phyloP scores from a whole-genome alignment of 1,284 basidiomycete genomes.

The Moesziomyces parantarcticus region DNA sequence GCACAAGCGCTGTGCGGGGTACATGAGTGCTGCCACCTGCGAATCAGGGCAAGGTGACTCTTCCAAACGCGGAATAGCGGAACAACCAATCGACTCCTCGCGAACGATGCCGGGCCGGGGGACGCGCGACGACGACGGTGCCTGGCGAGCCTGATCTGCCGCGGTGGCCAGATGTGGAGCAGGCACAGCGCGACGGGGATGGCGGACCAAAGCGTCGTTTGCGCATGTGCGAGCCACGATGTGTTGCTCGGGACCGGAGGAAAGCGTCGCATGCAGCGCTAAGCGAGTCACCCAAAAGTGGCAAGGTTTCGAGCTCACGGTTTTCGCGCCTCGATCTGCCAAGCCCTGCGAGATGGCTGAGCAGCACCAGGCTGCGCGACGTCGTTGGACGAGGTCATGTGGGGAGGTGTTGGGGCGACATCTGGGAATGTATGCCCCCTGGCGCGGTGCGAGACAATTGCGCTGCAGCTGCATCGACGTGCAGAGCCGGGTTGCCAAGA shows the following conservation, averaged over 20 bases:
- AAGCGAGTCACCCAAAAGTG: slow-evolving; percentile 1
- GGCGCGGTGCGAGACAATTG: neutral
- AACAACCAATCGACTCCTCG: neutral
- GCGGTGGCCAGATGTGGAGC: neutral
- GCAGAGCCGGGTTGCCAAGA: neutral
- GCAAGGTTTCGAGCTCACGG: neutral
- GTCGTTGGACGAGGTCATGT: neutral
- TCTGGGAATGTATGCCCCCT: neutral
- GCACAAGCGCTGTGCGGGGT: neutral
- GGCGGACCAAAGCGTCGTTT: neutral
- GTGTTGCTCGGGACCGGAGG: neutral
- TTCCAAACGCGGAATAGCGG: neutral
- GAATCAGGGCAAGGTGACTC: neutral
- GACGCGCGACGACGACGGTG: neutral
- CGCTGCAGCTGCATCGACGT: no score
- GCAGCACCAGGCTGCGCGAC: no score
- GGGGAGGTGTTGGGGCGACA: neutral
- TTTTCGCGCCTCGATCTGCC: neutral
- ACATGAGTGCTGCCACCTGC: neutral
- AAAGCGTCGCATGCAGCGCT: neutral
- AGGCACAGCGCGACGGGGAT: neutral
- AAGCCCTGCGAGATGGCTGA: neutral
- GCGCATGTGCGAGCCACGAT: neutral
- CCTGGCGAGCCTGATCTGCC: neutral
- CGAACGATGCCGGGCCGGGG: no score